Evolutionary conservation across 768 basidiomycete species (phyloP), one percentile per base, ranked within the genome.

Genomic region (Jaapia argillacea): DNA sequence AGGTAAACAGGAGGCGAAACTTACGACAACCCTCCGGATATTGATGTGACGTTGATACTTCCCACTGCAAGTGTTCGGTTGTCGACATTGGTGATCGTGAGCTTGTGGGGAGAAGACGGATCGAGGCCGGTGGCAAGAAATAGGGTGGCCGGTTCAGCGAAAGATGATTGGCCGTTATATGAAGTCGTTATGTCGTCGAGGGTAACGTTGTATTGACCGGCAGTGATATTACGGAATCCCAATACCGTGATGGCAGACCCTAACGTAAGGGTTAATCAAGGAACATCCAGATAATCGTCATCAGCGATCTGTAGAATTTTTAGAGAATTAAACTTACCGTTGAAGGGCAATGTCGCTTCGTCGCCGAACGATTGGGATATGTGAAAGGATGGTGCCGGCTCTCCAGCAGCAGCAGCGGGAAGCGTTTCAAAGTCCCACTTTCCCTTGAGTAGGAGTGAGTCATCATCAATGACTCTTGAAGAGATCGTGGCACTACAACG

Each of bases 121-220:
- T 85, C 66, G 36, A 89, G 69, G 14, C 74, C 76, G 16, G 75
- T 75, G 28, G 73, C 69, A 51, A 71, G 79, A 56, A 78, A 88
- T 7, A 89, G 66, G 3, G 85, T 63, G 7, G 76, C 65, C 37
- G 68, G 57, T 23, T 71, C 61, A 27, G 62, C 68, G 54, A 74
- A 80, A 0, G 77, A 75, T 3, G 80, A 74, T 43, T 60, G 59
- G 2, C 71, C 74, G 24, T 72, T 73, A 41, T 77, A 61, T 2
- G 50, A 60, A 24, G 71, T 67, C 26, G 68, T 71, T 18, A 61
- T 58, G 44, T 75, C 67, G 49, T 78, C 75, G 5, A 78, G 71
- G 22, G 56, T 66, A 43, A 84, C 74, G 26, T 75, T 67, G 53
- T 76, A 88, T 33, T 63, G 65, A 42, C 82, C 82, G 2, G 74